Evolutionary conservation across 352 stramenopile genomes (phyloP).

Genomic region (Globisporangium alternatum): DNA sequence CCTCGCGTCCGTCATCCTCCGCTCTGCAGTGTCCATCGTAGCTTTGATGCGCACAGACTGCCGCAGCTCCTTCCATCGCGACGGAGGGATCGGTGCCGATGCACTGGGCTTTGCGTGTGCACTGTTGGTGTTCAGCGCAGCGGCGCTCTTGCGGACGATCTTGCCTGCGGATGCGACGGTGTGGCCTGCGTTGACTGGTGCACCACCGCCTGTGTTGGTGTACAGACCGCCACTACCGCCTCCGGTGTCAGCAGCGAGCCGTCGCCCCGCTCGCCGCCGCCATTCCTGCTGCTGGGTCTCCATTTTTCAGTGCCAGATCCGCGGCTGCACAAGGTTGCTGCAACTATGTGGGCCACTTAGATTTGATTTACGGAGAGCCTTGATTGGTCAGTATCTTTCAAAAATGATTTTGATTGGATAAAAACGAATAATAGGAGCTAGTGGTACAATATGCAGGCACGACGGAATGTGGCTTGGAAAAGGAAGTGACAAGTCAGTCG

Average conservation of each 20-base stretch:
- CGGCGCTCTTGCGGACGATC: conserved; percentile 15
- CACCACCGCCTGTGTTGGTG: neutral
- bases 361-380: neutral
- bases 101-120: conserved; percentile 3
- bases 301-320: conserved; percentile 10
- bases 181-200: conserved; percentile 1
- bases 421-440: conserved; percentile 14
- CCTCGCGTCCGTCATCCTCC: conserved; percentile 21
- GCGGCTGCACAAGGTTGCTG: conserved; percentile 3
- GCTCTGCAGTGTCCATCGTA: conserved; percentile 35
- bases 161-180: conserved; percentile 18
- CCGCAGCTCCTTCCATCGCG: conserved; percentile 67
- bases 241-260: neutral
- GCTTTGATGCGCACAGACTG: conserved; percentile 59
- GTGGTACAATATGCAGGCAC: conserved; percentile 13
- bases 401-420: conserved; percentile 11
- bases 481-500: conserved; percentile 5
- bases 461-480: conserved; percentile 12
- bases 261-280: conserved; percentile 14
- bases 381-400: conserved; percentile 7
- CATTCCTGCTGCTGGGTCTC: conserved; percentile 19
- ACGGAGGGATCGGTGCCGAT: conserved; percentile 21
- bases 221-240: neutral
- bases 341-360: conserved; percentile 2
- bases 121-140: neutral